A percentile compares a stretch with the other conserved stretches of the same genome.
Conservation (phyloP, 1,139 yeast genomes). For the Pneumocystis canis region DNA sequence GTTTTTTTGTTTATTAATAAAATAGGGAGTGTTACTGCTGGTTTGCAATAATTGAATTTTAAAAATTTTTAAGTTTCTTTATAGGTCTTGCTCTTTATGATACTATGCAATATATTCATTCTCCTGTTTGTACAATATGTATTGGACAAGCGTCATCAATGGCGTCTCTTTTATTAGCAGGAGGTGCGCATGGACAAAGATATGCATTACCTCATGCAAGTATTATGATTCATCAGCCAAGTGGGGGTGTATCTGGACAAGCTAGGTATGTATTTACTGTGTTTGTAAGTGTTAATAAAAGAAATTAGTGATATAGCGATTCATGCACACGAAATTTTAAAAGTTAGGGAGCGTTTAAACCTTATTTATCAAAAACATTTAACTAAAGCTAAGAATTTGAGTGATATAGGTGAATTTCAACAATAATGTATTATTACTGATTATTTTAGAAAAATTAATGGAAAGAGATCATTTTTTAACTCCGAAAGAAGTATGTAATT, state of each 20-base stretch:
- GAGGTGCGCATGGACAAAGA: slow-evolving; percentile 22
- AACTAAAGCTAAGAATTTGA: slow-evolving; percentile 9
- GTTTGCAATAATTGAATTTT: not conserved
- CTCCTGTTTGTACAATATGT: slow-evolving; percentile 26
- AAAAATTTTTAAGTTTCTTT: not conserved
- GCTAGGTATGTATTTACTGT: slow-evolving; percentile 14
- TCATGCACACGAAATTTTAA: slow-evolving; percentile 24
- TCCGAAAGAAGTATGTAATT: slow-evolving; percentile 19
- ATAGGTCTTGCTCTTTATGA: slow-evolving; percentile 25
- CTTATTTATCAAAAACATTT: slow-evolving; percentile 22
- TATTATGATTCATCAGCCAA: slow-evolving; percentile 27
- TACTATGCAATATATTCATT: slow-evolving; percentile 25
- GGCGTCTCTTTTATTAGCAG: slow-evolving; percentile 24
- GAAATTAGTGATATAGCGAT: slow-evolving; percentile 22
- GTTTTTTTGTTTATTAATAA: not conserved
- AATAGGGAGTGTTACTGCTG: slow-evolving; percentile 20
- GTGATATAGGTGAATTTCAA: not conserved
- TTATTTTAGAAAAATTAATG: slow-evolving; percentile 18
- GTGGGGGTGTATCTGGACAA: slow-evolving; percentile 24
- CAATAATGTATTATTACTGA: slow-evolving; percentile 14
- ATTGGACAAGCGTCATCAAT: slow-evolving; percentile 26
- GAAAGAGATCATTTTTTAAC: slow-evolving; percentile 23
- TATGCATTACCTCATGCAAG: slow-evolving; percentile 24
- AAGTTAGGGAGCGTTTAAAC: slow-evolving; percentile 22
- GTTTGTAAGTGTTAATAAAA: not conserved